phyloP scores from a whole-genome alignment of 2,329 filamentous ascomycete genomes.

The Chaetomiaceae sp. region DNA sequence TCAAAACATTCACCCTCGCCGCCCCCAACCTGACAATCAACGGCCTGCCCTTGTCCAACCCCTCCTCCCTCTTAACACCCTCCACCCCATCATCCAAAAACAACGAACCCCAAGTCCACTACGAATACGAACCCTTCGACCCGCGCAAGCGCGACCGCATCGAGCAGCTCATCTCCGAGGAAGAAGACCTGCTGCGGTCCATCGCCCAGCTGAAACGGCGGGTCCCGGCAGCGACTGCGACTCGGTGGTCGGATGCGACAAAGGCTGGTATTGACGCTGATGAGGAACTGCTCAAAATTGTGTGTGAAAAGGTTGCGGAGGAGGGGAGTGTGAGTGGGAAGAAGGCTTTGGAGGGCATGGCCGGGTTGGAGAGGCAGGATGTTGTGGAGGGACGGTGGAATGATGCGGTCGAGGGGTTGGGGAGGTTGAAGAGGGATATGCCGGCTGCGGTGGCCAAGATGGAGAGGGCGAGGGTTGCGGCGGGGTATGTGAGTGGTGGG shows the following conservation, averaged over 20 bases:
- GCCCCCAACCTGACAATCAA: conserved; percentile 60
- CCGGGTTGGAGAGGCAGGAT: conserved; percentile 41
- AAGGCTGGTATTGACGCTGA: conserved; percentile 41
- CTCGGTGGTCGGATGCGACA: conserved; percentile 39
- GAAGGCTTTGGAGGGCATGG: conserved; percentile 26
- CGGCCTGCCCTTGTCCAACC: conserved; percentile 48
- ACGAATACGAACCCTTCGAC: conserved; percentile 62
- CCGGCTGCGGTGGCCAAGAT: conserved; percentile 59
- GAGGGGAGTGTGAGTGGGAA: conserved; percentile 13
- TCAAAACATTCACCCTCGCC: conserved; percentile 55
- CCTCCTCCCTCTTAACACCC: conserved; percentile 34
- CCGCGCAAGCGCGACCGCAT: conserved; percentile 54
- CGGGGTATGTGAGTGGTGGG: conserved; percentile 45
- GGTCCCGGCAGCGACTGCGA: conserved; percentile 45
- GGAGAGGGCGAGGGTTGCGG: conserved; percentile 59
- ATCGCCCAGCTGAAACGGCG: conserved; percentile 56
- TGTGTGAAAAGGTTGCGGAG: conserved; percentile 19
- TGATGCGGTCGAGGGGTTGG: conserved; percentile 47
- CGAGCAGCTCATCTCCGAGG: conserved; percentile 56
- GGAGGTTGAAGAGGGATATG: conserved; percentile 54
- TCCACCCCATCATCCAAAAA: conserved; percentile 10
- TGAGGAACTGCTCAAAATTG: conserved; percentile 39
- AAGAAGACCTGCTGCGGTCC: conserved; percentile 60
- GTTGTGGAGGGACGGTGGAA: conserved; percentile 45
- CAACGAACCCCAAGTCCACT: conserved; percentile 33